These are phyloP conservation scores for Monosporascus cannonballus DNA, from an alignment of 2,329 filamentous ascomycete species.

Conservation along the genomic window DNA sequence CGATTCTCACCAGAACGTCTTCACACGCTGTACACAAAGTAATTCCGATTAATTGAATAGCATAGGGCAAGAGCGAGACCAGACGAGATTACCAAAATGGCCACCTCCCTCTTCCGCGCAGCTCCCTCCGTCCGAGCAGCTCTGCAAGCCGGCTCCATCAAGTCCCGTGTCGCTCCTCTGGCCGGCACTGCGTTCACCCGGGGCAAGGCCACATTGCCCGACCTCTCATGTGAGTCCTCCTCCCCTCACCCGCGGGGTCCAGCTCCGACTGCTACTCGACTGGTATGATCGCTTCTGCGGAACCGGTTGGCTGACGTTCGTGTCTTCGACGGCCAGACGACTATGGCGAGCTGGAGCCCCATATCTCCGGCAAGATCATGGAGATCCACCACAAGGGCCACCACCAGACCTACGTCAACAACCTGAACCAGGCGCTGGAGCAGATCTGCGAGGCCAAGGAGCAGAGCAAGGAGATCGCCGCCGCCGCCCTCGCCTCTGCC, in stretches of 20 bases:
- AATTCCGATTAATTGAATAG: too few relatives aligned
- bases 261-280: too few relatives aligned
- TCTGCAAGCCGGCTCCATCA: conserved; percentile 60
- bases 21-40: too few relatives aligned
- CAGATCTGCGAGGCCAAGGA: conserved; percentile 56
- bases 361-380: conserved; percentile 76
- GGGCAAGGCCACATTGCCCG: conserved; percentile 88
- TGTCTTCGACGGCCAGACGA: conserved; percentile 58
- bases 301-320: too few relatives aligned
- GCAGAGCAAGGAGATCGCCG: conserved; percentile 36
- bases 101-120: conserved; percentile 68
- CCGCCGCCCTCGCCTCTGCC: conserved; percentile 23
- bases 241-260: too few relatives aligned
- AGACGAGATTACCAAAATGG: conserved; percentile 47
- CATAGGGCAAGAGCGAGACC: too few relatives aligned
- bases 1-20: too few relatives aligned
- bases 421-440: conserved; percentile 64
- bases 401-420: conserved; percentile 77
- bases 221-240: conserved; percentile 62
- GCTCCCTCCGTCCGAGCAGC: conserved; percentile 62
- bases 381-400: conserved; percentile 78
- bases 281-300: too few relatives aligned
- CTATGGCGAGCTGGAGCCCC: conserved; percentile 86
- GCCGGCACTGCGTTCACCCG: conserved; percentile 72
- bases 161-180: conserved; percentile 54